phyloP scores from a whole-genome alignment of 2,329 filamentous ascomycete species.

The Fusarium nurragi region DNA sequence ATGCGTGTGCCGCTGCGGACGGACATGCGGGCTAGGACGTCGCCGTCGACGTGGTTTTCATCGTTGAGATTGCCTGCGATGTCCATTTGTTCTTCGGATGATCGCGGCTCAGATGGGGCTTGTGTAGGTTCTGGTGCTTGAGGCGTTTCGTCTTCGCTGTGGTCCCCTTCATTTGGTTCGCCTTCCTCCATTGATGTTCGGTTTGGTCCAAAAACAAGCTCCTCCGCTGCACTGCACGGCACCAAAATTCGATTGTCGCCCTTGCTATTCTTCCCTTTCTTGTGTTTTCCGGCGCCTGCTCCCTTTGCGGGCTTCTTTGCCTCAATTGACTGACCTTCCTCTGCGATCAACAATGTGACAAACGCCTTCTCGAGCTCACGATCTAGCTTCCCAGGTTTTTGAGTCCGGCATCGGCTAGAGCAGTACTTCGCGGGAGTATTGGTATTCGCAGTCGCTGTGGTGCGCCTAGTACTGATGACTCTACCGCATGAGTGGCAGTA shows the following conservation, averaged over 20 bases:
- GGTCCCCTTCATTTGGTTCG: neutral
- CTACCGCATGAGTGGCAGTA: slow-evolving; percentile 68
- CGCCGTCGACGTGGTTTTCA: slow-evolving; percentile 52
- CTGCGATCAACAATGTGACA: slow-evolving; percentile 46
- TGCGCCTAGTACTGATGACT: slow-evolving; percentile 56
- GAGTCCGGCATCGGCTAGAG: slow-evolving; percentile 62
- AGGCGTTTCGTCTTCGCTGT: neutral
- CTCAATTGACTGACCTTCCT: neutral
- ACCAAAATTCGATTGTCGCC: slow-evolving; percentile 38
- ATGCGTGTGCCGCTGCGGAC: slow-evolving; percentile 51
- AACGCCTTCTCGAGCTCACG: slow-evolving; percentile 63
- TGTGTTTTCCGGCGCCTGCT: slow-evolving; percentile 52
- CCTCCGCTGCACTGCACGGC: slow-evolving; percentile 20
- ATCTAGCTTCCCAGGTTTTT: slow-evolving; percentile 61
- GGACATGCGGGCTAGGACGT: slow-evolving; percentile 47
- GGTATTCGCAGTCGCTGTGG: slow-evolving; percentile 42
- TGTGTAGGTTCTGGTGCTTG: neutral
- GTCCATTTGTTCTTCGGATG: neutral
- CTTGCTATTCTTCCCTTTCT: slow-evolving; percentile 54
- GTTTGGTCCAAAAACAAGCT: slow-evolving; percentile 20
- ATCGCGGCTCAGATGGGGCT: neutral
- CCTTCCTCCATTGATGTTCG: slow-evolving; percentile 7
- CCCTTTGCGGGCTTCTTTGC: slow-evolving; percentile 43
- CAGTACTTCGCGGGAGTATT: slow-evolving; percentile 60
- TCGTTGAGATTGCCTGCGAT: neutral